These are phyloP conservation scores for Rhodotorula diobovata DNA, from an alignment of 768 basidiomycete genomes.

Conservation along the genomic window DNA sequence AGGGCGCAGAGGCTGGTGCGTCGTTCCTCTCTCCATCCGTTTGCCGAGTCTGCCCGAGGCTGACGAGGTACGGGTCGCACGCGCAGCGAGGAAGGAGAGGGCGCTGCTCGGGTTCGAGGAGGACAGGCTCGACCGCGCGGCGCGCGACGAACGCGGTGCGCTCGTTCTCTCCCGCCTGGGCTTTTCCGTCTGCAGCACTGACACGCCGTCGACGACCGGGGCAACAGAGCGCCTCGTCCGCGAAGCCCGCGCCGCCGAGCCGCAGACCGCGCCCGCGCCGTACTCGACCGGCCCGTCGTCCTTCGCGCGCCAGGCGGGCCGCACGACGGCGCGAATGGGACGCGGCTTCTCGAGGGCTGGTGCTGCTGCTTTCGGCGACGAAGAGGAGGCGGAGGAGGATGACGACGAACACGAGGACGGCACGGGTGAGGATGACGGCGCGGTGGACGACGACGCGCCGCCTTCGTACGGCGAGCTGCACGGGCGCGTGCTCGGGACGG, in stretches of 20 bases:
- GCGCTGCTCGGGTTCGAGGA: slow-evolving; percentile 31
- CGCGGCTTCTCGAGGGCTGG: no score
- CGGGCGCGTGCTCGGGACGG: slow-evolving; percentile 29
- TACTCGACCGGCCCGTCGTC: neutral
- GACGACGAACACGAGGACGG: neutral
- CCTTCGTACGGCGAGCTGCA: slow-evolving; percentile 18
- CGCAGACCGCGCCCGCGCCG: neutral
- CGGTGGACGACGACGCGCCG: slow-evolving; percentile 9
- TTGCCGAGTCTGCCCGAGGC: no score
- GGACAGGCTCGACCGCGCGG: slow-evolving; percentile 21
- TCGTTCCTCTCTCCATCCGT: neutral
- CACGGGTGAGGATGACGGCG: neutral
- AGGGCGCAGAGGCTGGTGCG: slow-evolving; percentile 22
- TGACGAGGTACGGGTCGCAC: no score
- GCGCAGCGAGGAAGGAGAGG: slow-evolving; percentile 18
- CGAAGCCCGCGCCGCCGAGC: slow-evolving; percentile 8
- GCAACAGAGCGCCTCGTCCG: slow-evolving; percentile 13
- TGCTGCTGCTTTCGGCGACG: neutral
- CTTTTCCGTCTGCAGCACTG: neutral
- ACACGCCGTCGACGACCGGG: neutral
- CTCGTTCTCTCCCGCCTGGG: neutral
- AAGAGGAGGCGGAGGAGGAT: neutral
- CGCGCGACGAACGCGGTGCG: slow-evolving; percentile 31
- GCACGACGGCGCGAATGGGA: neutral
- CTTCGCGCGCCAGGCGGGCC: neutral